These are phyloP conservation scores for Adansonia digitata DNA, from an alignment of 345 rosid genomes.

Conservation along the genomic window DNA sequence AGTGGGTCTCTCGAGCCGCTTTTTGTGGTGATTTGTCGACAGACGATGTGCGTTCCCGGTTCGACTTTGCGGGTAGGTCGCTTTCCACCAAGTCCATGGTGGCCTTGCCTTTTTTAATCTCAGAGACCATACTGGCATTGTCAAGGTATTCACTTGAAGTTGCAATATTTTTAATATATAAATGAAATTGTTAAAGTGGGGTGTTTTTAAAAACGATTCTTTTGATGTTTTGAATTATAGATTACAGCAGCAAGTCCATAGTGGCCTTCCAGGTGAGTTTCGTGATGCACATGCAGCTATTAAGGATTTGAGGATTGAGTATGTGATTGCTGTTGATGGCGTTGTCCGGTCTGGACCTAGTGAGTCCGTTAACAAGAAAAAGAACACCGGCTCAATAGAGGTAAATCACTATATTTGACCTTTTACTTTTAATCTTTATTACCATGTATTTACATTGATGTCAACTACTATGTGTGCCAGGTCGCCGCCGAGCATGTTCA, in stretches of 20 bases:
- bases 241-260: no score
- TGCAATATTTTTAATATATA: no score
- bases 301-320: constrained; percentile 76
- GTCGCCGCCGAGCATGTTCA: constrained; percentile 84
- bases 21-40: constrained; percentile 63
- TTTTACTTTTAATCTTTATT: neutral
- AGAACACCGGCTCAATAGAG: constrained; percentile 82
- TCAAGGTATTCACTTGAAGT: constrained; percentile 51
- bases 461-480: constrained; percentile 34
- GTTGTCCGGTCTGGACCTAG: constrained; percentile 63
- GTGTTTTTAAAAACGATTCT: neutral
- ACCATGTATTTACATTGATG: neutral
- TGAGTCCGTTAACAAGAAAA: constrained; percentile 75
- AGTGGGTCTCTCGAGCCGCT: constrained; percentile 66
- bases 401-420: constrained; percentile 24
- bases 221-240: constrained; percentile 25
- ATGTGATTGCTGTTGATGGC: constrained; percentile 77
- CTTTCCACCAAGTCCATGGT: constrained; percentile 81
- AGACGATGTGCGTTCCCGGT: constrained; percentile 72
- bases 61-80: constrained; percentile 96
- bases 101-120: constrained; percentile 89
- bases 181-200: no score
- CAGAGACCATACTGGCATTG: constrained; percentile 91
- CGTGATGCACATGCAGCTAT: constrained; percentile 71
- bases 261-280: constrained; percentile 74